Base-by-base conservation (phyloP, 2,329 filamentous ascomycete species). In the Pseudocercospora crystallina region DNA sequence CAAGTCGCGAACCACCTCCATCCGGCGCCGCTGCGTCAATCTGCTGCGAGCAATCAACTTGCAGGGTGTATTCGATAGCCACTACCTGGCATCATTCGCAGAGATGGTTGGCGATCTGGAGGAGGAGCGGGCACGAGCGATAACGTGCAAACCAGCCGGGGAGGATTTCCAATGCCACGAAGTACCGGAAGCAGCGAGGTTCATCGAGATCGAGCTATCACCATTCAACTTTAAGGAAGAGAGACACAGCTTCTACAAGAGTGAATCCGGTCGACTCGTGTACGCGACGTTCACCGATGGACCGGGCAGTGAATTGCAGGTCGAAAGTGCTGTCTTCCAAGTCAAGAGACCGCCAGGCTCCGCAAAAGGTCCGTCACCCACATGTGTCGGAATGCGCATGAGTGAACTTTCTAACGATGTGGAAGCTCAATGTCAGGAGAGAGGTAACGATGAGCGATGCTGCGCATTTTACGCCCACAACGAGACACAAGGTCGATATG, bases 31-130 rank as follows among this genome's bases (percentile, higher is more conserved):
- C 29, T 48, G 51, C 45, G 31, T 57, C 10, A 9, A 17, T 13
- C 42, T 57, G 2, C 32, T 57, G 5, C 47, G 42, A 20, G 45
- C 38, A 36, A 54, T 57, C 29, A 54, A 57, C 20, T 38, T 57
- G 14, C 47, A 51, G 12, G 54, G 54, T n/a, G 48, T 57, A 5
- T 57, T 57, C 38, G 54, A 57, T n/a, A 47, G 40, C 29, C 47
- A 49, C 30, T 57, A 54, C 35, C 45, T 57, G 15, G 54, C 48
- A 5, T 50, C 47, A 11, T 57, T 57, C 31, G 36, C 44, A 7
- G 35, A 53, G 17, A 43, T 48, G 11, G 49, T 57, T n/a, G 44
- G 43, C 20, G 42, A 54, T 12, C n/a, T 54, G 5, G 54, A 57
- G 44, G 54, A 57, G 45, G 33, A 43, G 17, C 47, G 42, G 14